These are phyloP conservation scores for Yamadazyma trypodendri DNA, from an alignment of 1,139 yeast genomes.

Conservation along the genomic window DNA sequence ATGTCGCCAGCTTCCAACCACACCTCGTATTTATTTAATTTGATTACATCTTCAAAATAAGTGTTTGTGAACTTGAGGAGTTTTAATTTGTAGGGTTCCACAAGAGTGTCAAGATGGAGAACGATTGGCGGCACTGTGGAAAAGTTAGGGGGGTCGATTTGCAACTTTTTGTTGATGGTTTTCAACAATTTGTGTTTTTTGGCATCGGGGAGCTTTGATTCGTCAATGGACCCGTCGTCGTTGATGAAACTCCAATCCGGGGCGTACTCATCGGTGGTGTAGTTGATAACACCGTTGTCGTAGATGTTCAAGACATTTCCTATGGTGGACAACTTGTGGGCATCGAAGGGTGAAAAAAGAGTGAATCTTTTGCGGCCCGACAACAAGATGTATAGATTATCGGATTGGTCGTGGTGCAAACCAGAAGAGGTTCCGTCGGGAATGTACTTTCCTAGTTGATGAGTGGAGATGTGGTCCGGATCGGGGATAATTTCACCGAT, in stretches of 20 bases:
- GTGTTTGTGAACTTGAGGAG: conserved; percentile 28
- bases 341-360: conserved; percentile 60
- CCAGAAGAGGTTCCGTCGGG: conserved; percentile 69
- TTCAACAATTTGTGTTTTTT: conserved; percentile 13
- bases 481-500: conserved; percentile 1
- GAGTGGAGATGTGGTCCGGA: conserved; percentile 8
- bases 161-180: conserved; percentile 5
- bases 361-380: conserved; percentile 68
- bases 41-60: conserved; percentile 49
- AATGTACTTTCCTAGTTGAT: conserved; percentile 46
- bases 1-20: conserved; percentile 61
- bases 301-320: conserved; percentile 53
- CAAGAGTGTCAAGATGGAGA: conserved; percentile 56
- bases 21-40: conserved; percentile 42
- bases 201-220: conserved; percentile 7
- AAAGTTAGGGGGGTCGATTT: conserved; percentile 66
- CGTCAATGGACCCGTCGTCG: conserved; percentile 54
- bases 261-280: conserved; percentile 49
- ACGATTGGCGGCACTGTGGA: conserved; percentile 60
- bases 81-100: conserved; percentile 17
- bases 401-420: conserved; percentile 80
- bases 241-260: conserved; percentile 59
- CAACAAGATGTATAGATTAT: conserved; percentile 61
- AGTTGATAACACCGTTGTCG: conserved; percentile 67
- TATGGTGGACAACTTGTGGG: conserved; percentile 54